These are phyloP conservation scores for Ceriops zippeliana DNA, from an alignment of 345 rosid genomes.

Conservation along the genomic window DNA sequence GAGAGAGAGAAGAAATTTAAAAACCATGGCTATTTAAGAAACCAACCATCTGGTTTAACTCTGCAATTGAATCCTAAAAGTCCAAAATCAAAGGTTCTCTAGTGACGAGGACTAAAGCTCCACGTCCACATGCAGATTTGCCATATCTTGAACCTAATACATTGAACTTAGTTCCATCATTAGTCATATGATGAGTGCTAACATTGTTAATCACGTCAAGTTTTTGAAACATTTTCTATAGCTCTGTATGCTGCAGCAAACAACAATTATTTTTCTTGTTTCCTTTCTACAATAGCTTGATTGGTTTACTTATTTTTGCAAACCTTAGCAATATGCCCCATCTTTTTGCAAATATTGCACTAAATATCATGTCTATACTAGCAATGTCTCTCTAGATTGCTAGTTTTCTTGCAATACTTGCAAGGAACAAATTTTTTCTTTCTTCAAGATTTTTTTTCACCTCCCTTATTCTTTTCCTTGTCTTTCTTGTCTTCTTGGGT, in stretches of 20 bases:
- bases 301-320: background rate
- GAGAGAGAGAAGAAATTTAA: background rate
- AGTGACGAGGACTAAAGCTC: slow-evolving; percentile 23
- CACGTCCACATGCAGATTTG: slow-evolving; percentile 9
- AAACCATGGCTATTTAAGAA: slow-evolving; percentile 1
- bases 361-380: background rate
- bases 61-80: slow-evolving; percentile 1
- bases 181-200: background rate
- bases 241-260: too few relatives aligned
- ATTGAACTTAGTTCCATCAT: background rate
- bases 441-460: background rate
- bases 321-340: background rate
- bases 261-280: background rate
- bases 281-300: background rate
- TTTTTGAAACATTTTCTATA: background rate
- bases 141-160: slow-evolving; percentile 3
- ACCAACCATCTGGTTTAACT: background rate
- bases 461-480: too few relatives aligned
- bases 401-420: background rate
- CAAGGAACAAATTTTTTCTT: background rate
- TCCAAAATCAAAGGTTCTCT: slow-evolving; percentile 23
- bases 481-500: too few relatives aligned
- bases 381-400: background rate
- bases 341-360: background rate
- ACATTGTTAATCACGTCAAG: background rate